Evolutionary conservation across 768 basidiomycete species (phyloP).

Genomic region (Suillus occidentalis): DNA sequence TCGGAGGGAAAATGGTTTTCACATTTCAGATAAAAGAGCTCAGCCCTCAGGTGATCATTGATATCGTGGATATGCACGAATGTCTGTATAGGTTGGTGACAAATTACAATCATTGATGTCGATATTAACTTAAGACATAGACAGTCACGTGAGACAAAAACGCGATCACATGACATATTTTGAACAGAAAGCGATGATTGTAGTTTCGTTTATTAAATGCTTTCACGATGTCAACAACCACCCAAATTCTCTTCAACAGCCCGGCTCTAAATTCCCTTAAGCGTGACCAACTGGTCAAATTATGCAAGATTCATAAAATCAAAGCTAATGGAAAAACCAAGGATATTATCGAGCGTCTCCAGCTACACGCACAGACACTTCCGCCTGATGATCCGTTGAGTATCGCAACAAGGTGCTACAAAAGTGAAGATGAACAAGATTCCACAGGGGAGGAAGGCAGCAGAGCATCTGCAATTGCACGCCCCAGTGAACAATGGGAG

Average conservation of each 20-base stretch:
- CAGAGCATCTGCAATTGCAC: conserved; percentile 33
- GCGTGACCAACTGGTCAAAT: conserved; percentile 79
- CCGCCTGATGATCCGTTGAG: conserved; percentile 57
- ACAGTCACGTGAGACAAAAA: background rate
- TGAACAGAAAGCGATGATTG: background rate
- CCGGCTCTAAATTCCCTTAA: conserved; percentile 82
- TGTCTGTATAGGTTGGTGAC: background rate
- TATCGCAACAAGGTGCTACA: conserved; percentile 54
- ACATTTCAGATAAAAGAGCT: background rate
- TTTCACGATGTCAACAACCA: conserved; percentile 61
- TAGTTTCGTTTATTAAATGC: background rate
- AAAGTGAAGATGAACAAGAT: conserved; percentile 33
- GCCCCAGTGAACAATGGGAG: conserved; percentile 83
- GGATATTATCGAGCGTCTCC: conserved; percentile 69
- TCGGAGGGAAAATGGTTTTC: background rate
- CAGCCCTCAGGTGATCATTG: too few species aligned
- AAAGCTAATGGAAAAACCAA: conserved; percentile 80
- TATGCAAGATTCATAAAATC: conserved; percentile 81
- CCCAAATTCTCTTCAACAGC: conserved; percentile 81
- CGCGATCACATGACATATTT: conserved; percentile 10
- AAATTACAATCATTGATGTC: background rate
- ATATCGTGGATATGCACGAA: background rate
- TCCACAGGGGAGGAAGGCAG: conserved; percentile 21
- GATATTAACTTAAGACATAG: too few species aligned
- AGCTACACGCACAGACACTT: conserved; percentile 64